A percentile compares a stretch with the other conserved stretches of the same genome.
Evolutionary conservation across 306 rosid species (phyloP).

Genomic region (Trifolium pratense): DNA sequence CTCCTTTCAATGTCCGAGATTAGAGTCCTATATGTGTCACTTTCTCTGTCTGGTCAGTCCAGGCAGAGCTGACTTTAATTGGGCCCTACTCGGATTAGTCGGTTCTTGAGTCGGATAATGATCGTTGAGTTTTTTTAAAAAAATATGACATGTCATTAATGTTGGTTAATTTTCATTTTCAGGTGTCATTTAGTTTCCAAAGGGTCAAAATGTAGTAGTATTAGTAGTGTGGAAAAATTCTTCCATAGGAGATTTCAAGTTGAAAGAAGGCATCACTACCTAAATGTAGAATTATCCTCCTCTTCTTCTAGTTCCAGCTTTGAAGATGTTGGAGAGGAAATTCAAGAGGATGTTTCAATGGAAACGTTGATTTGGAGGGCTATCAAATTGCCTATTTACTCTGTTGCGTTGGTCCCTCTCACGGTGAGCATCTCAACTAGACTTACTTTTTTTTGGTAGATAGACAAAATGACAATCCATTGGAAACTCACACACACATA

Average conservation of each 20-base stretch:
- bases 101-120: too few species aligned
- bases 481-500: too few species aligned
- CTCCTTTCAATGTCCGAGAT: too few species aligned
- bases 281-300: conserved; percentile 39
- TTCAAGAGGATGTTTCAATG: conserved; percentile 52
- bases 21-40: too few species aligned
- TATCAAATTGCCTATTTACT: conserved; percentile 80
- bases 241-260: conserved; percentile 34
- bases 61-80: too few species aligned
- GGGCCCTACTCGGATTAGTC: too few species aligned
- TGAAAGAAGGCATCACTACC: conserved; percentile 33
- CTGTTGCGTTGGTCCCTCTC: conserved; percentile 89
- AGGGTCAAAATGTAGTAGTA: conserved; percentile 23
- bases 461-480: too few species aligned
- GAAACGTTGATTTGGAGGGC: conserved; percentile 85
- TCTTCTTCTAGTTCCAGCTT: conserved; percentile 8
- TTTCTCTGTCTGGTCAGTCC: too few species aligned
- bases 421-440: conserved; percentile 59
- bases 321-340: conserved; percentile 45
- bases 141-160: too few species aligned
- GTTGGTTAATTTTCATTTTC: conserved; percentile 21
- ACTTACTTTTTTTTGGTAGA: too few species aligned
- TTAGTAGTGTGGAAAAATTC: conserved; percentile 10
- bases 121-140: too few species aligned
- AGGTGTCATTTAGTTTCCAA: conserved; percentile 37